phyloP scores from a whole-genome alignment of 1,284 basidiomycete genomes.

The Pseudozyma thailandica region DNA sequence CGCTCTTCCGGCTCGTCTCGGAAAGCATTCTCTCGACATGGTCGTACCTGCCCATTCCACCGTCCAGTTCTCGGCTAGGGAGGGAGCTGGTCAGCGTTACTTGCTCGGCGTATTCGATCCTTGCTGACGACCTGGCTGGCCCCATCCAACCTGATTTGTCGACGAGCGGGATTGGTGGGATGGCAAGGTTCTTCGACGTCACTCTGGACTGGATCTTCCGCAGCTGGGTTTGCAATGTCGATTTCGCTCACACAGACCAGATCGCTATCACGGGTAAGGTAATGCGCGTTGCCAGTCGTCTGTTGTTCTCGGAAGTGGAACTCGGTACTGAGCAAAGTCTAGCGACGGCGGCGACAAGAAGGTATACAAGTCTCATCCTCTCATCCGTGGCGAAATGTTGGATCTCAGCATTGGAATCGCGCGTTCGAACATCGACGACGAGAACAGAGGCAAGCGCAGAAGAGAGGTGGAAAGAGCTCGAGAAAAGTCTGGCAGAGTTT shows the following conservation, averaged over 20 bases:
- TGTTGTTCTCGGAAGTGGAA: slow-evolving; percentile 5
- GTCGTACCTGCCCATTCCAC: slow-evolving; percentile 40
- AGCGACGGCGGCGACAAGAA: not conserved
- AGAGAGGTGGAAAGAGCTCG: slow-evolving; percentile 7
- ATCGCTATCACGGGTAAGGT: slow-evolving; percentile 1
- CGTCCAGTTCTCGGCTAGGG: slow-evolving; percentile 12
- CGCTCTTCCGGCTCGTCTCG: slow-evolving; percentile 20
- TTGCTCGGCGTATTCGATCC: slow-evolving; percentile 8
- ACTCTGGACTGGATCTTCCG: slow-evolving; percentile 31
- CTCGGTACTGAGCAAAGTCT: not conserved
- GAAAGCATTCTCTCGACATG: slow-evolving; percentile 34
- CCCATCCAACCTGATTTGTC: not conserved
- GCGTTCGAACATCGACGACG: not conserved
- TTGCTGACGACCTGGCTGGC: slow-evolving; percentile 14
- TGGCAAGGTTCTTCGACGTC: slow-evolving; percentile 25
- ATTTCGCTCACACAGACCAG: slow-evolving; percentile 18
- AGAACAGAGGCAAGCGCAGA: not conserved
- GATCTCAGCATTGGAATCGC: slow-evolving; percentile 18
- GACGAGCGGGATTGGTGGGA: not conserved
- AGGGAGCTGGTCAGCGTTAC: slow-evolving; percentile 18
- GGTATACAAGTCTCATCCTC: slow-evolving; percentile 4
- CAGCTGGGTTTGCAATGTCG: slow-evolving; percentile 13
- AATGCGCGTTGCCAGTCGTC: slow-evolving; percentile 1
- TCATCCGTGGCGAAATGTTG: slow-evolving; percentile 20
- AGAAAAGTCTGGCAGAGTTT: slow-evolving; percentile 1